phyloP scores from a whole-genome alignment of 2,329 filamentous ascomycete species.

The Penicillium sp. region DNA sequence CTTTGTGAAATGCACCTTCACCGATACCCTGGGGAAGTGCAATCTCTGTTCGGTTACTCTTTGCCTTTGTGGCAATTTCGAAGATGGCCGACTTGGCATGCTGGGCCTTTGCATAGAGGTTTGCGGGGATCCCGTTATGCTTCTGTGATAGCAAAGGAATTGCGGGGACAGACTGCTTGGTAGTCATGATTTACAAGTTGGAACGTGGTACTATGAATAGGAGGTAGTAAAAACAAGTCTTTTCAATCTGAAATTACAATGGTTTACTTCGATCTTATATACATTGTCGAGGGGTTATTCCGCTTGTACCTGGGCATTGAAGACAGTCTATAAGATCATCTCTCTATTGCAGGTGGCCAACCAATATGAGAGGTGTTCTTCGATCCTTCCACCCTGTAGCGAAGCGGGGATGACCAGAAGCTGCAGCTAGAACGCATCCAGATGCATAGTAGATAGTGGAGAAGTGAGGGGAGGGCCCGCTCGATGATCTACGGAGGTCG shows the following conservation, averaged over 20 bases:
- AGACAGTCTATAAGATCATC: not conserved
- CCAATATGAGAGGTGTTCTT: not conserved
- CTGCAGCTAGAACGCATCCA: not conserved
- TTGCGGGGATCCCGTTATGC: slow-evolving; percentile 5
- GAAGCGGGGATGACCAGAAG: not conserved
- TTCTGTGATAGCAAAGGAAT: slow-evolving; percentile 4
- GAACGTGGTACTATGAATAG: not conserved
- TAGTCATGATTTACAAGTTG: not conserved
- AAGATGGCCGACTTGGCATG: slow-evolving; percentile 8
- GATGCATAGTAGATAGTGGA: slow-evolving; percentile 4
- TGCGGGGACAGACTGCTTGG: not conserved
- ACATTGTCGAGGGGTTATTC: not conserved
- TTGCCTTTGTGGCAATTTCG: slow-evolving; percentile 5
- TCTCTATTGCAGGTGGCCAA: not conserved
- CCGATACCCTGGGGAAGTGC: slow-evolving; percentile 3
- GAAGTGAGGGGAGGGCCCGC: slow-evolving; percentile 11
- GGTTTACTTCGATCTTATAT: not conserved
- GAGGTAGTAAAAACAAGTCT: not conserved
- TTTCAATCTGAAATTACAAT: not conserved
- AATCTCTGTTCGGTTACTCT: not conserved
- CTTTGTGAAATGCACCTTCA: not conserved
- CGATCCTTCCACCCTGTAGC: not conserved
- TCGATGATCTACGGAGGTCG: not conserved
- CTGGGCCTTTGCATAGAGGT: slow-evolving; percentile 7
- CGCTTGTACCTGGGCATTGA: not conserved